Evolutionary conservation across 2,329 filamentous ascomycete species (phyloP).

Genomic region (Harringtonia aguacate): DNA sequence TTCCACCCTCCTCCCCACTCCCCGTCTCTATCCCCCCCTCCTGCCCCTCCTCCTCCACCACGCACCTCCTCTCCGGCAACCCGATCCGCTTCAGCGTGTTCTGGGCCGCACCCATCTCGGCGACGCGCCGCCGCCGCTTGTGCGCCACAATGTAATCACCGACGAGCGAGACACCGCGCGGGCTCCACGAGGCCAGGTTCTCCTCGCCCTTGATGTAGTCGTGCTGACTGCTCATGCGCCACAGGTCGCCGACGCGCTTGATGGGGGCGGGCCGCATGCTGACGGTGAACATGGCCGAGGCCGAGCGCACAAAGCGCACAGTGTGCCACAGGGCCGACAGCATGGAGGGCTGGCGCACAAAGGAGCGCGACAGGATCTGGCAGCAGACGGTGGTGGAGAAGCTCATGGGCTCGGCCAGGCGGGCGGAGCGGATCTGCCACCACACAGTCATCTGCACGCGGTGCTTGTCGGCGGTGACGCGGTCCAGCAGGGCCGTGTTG

Average conservation of each 20-base stretch:
- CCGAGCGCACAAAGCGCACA: conserved; percentile 76
- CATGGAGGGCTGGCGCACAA: conserved; percentile 77
- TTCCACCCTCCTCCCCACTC: no score
- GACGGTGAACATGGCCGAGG: conserved; percentile 76
- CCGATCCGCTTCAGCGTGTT: conserved; percentile 52
- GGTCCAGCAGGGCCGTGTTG: conserved; percentile 83
- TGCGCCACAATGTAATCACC: conserved; percentile 70
- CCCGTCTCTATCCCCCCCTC: background rate
- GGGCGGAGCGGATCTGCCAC: conserved; percentile 72
- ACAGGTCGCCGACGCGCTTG: conserved; percentile 84
- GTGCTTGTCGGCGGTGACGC: conserved; percentile 85
- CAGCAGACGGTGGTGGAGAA: conserved; percentile 74
- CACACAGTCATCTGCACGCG: conserved; percentile 77
- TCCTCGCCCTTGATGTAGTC: conserved; percentile 97
- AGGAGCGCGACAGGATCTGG: conserved; percentile 74
- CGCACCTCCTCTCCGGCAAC: conserved; percentile 27
- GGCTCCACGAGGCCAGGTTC: conserved; percentile 71
- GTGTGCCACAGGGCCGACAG: conserved; percentile 81
- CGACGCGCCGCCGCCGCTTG: conserved; percentile 61
- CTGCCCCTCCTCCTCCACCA: background rate
- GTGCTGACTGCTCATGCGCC: conserved; percentile 90
- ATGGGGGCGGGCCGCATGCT: conserved; percentile 80
- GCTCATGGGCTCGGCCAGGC: conserved; percentile 77
- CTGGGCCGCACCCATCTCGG: conserved; percentile 70
- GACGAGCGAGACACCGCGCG: conserved; percentile 83